These are phyloP conservation scores for Epichloe festucae DNA, from an alignment of 2,329 filamentous ascomycete genomes.

Conservation along the genomic window DNA sequence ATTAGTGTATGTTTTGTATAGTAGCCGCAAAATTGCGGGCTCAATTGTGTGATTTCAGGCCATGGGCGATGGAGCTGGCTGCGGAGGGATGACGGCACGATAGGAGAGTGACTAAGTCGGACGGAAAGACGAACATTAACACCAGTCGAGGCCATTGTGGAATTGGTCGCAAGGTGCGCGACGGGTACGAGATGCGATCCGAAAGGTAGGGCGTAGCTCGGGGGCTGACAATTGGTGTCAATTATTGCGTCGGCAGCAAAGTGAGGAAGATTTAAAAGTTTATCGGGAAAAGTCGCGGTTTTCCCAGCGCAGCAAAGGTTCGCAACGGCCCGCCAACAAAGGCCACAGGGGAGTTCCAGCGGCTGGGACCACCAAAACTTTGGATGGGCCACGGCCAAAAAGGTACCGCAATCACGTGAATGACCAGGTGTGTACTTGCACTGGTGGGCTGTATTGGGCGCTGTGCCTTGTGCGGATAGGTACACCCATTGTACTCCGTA, in stretches of 20 bases:
- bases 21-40: neutral
- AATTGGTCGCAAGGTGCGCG: conserved; percentile 29
- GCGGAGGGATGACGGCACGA: conserved; percentile 1
- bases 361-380: neutral
- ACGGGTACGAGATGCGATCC: conserved; percentile 23
- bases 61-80: conserved; percentile 9
- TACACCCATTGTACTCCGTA: too few relatives aligned
- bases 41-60: conserved; percentile 3
- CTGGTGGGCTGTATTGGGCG: neutral
- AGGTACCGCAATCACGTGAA: neutral
- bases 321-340: conserved; percentile 5
- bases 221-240: conserved; percentile 27
- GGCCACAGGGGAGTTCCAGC: conserved; percentile 1
- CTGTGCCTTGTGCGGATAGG: too few relatives aligned
- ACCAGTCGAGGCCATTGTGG: conserved; percentile 53
- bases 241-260: conserved; percentile 25
- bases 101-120: conserved; percentile 10
- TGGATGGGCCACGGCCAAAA: neutral
- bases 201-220: conserved; percentile 21
- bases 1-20: conserved; percentile 12
- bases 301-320: conserved; percentile 18
- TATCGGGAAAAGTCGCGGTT: conserved; percentile 36
- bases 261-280: conserved; percentile 27
- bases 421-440: neutral
- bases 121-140: conserved; percentile 45